A percentile compares a stretch with the other conserved stretches of the same genome.
Conservation (phyloP, 1,284 basidiomycete genomes). For the Cryptococcus sp. region DNA sequence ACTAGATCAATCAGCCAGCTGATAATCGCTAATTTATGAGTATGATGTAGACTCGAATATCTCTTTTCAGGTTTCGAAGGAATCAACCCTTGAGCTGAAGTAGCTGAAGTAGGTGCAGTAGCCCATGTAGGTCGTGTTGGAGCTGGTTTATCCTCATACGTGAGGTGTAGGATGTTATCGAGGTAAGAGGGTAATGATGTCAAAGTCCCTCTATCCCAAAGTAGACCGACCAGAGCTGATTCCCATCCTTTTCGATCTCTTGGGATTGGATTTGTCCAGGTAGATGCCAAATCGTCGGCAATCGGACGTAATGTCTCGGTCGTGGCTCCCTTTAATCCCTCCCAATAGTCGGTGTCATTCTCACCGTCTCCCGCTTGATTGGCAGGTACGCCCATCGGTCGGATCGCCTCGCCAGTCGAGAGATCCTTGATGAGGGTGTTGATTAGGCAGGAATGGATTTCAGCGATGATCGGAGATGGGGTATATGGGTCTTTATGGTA, state of each 20-base stretch:
- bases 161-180: slow-evolving; percentile 67
- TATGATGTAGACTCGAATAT: slow-evolving; percentile 67
- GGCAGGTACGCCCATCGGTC: background rate
- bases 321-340: slow-evolving; percentile 45
- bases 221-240: slow-evolving; percentile 73
- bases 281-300: slow-evolving; percentile 22
- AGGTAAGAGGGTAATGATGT: slow-evolving; percentile 69
- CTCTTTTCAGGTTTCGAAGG: slow-evolving; percentile 55
- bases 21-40: slow-evolving; percentile 79
- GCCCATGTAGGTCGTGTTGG: slow-evolving; percentile 46
- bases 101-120: slow-evolving; percentile 39
- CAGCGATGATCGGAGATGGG: slow-evolving; percentile 71
- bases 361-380: slow-evolving; percentile 16
- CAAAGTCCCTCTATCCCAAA: slow-evolving; percentile 82
- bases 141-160: slow-evolving; percentile 56
- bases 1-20: slow-evolving; percentile 85
- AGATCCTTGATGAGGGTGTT: slow-evolving; percentile 73
- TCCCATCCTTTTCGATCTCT: slow-evolving; percentile 60
- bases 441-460: slow-evolving; percentile 83
- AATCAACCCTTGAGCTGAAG: slow-evolving; percentile 42
- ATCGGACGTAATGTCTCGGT: slow-evolving; percentile 41
- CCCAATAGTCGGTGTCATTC: slow-evolving; percentile 43
- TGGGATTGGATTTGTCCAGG: slow-evolving; percentile 31
- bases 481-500: slow-evolving; percentile 67
- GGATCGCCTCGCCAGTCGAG: slow-evolving; percentile 13